phyloP scores from a whole-genome alignment of 805 yeast genomes.

The Suhomyces emberorum region DNA sequence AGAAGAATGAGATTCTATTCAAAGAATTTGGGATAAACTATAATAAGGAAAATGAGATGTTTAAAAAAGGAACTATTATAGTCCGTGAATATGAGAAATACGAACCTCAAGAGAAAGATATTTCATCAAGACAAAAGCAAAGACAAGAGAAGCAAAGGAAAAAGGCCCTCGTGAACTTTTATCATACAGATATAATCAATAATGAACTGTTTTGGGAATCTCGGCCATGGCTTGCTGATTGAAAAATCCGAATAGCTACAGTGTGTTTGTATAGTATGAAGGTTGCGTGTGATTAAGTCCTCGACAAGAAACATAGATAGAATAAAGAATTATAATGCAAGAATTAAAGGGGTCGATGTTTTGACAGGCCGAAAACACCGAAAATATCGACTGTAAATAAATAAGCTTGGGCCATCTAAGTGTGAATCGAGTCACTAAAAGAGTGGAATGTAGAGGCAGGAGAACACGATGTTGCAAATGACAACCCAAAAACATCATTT shows the following conservation, averaged over 20 bases:
- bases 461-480: constrained; percentile 15
- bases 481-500: constrained; percentile 8
- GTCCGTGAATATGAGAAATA: constrained; percentile 45
- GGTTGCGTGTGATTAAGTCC: too few species aligned
- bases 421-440: constrained; percentile 31
- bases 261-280: too few species aligned
- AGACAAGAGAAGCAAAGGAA: constrained; percentile 46
- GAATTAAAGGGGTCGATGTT: constrained; percentile 1
- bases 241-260: not conserved
- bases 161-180: constrained; percentile 42
- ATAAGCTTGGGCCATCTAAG: constrained; percentile 10
- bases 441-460: constrained; percentile 35
- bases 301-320: too few species aligned
- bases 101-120: constrained; percentile 10
- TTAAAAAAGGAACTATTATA: constrained; percentile 73
- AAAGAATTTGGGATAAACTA: constrained; percentile 78
- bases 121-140: constrained; percentile 46
- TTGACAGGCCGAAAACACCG: not conserved
- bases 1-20: constrained; percentile 86
- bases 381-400: not conserved
- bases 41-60: constrained; percentile 86
- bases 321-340: not conserved
- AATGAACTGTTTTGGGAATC: constrained; percentile 56
- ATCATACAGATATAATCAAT: constrained; percentile 62
- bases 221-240: constrained; percentile 34